Evolutionary conservation across 441 rosid species (phyloP).

Genomic region (Erysimum cheiri): DNA sequence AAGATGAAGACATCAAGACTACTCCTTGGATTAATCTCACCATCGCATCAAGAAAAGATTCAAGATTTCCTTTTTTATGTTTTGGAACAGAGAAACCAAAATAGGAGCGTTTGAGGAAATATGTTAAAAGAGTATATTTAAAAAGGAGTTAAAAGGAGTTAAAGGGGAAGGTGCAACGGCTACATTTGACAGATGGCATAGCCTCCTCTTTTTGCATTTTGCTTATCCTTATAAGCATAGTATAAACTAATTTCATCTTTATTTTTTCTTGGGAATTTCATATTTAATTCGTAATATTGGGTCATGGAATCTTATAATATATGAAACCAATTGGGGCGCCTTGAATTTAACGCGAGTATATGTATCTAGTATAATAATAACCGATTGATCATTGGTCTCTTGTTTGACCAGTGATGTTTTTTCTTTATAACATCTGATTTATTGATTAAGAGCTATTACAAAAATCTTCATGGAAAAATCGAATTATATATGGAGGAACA

Average conservation of each 20-base stretch:
- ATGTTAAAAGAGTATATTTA: constrained; percentile 38
- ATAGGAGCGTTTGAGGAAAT: constrained; percentile 33
- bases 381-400: constrained; percentile 26
- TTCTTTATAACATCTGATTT: no score
- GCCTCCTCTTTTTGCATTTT: constrained; percentile 33
- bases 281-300: constrained; percentile 14
- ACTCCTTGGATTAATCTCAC: constrained; percentile 30
- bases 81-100: constrained; percentile 15
- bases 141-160: constrained; percentile 33
- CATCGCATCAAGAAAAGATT: constrained; percentile 29
- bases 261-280: not conserved
- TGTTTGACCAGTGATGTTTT: constrained; percentile 31
- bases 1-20: constrained; percentile 53
- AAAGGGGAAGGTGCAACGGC: constrained; percentile 74
- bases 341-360: constrained; percentile 10
- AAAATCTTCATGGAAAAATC: no score
- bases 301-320: constrained; percentile 30
- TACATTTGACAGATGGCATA: constrained; percentile 60
- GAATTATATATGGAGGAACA: no score
- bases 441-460: no score
- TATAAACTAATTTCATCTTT: no score
- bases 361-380: not conserved
- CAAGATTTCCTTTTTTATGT: constrained; percentile 20
- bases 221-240: no score
- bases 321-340: not conserved